Percentiles rank a stretch among this genome's conserved stretches.
Conservation (phyloP, 352 stramenopile species). For the Phytopythium helicoides region DNA sequence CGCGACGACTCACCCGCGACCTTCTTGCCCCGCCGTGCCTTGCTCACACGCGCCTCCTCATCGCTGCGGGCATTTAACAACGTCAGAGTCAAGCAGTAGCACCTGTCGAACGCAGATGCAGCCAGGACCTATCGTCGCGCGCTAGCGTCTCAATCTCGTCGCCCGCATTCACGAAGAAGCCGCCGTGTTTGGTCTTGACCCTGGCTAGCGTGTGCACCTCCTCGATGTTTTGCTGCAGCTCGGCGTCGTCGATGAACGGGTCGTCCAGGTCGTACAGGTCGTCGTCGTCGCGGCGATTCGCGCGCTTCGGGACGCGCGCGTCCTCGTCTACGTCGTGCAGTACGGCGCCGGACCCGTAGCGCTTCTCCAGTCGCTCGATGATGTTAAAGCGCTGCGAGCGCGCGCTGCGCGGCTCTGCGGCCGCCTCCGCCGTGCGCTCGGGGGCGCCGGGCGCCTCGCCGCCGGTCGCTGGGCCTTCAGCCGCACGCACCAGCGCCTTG, state of each 20-base stretch:
- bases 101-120: not conserved
- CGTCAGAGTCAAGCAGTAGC: too few species aligned
- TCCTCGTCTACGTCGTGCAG: constrained; percentile 34
- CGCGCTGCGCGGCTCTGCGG: constrained; percentile 9
- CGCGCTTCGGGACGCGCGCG: constrained; percentile 13
- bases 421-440: constrained; percentile 8
- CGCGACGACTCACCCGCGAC: constrained; percentile 36
- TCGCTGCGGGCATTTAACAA: not conserved
- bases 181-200: constrained; percentile 83
- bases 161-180: constrained; percentile 87
- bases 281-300: constrained; percentile 65
- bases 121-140: constrained; percentile 12
- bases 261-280: constrained; percentile 89
- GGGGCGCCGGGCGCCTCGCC: not conserved
- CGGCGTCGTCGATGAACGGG: constrained; percentile 84
- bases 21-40: constrained; percentile 47
- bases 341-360: constrained; percentile 70
- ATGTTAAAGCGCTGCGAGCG: constrained; percentile 76
- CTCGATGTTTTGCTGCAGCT: constrained; percentile 86
- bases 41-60: constrained; percentile 7
- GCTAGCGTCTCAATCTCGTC: constrained; percentile 82
- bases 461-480: not conserved
- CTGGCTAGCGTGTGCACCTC: constrained; percentile 65
- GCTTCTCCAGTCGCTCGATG: constrained; percentile 85
- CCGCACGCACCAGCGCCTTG: constrained; percentile 46